phyloP scores from a whole-genome alignment of 1,139 yeast genomes.

The Spencermartinsiella ligniputridi region DNA sequence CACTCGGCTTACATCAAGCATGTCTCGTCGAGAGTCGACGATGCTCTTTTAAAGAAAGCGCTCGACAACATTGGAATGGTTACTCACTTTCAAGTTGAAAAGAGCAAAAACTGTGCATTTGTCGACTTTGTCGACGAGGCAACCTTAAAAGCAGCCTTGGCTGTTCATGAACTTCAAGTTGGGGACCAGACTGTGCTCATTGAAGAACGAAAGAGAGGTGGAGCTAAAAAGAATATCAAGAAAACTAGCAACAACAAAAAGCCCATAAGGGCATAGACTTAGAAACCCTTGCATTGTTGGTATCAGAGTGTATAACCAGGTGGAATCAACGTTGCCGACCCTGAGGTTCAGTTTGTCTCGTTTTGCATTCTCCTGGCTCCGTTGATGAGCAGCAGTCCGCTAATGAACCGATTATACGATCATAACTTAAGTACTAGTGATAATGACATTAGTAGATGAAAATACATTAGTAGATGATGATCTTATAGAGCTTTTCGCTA shows the following conservation, averaged over 20 bases:
- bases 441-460: neutral
- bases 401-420: conserved; percentile 2
- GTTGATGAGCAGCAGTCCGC: conserved; percentile 2
- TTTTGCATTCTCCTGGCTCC: neutral
- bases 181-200: conserved; percentile 29
- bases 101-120: conserved; percentile 34
- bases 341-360: no score
- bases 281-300: neutral
- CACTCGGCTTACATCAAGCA: conserved; percentile 38
- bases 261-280: conserved; percentile 1
- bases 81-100: conserved; percentile 35
- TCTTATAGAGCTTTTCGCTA: neutral
- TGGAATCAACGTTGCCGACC: no score
- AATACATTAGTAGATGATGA: neutral
- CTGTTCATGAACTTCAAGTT: conserved; percentile 29
- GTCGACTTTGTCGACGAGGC: conserved; percentile 36
- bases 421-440: neutral
- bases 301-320: no score
- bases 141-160: conserved; percentile 32
- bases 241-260: conserved; percentile 11
- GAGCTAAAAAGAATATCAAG: conserved; percentile 17
- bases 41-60: conserved; percentile 28
- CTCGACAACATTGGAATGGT: conserved; percentile 33
- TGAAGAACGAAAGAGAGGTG: conserved; percentile 33
- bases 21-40: conserved; percentile 30